phyloP scores from a whole-genome alignment of 176 grass and related monocot species.

The Oryza coarctata region DNA sequence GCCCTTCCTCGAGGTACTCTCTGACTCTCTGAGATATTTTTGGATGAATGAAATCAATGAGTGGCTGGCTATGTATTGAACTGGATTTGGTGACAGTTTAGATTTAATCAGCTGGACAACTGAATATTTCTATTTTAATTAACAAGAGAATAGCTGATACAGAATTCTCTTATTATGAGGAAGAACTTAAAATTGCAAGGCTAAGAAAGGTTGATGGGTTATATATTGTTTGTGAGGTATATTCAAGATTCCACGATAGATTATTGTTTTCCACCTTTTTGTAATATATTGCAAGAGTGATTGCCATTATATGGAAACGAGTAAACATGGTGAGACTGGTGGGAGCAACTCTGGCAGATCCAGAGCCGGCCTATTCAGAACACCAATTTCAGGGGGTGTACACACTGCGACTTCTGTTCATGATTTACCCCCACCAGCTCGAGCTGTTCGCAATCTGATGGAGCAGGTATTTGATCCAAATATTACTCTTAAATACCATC shows the following conservation, averaged over 20 bases:
- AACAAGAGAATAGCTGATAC: not conserved
- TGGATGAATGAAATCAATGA: constrained; percentile 1
- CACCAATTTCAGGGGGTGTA: constrained; percentile 77
- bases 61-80: not conserved
- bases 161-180: not conserved
- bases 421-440: constrained; percentile 77
- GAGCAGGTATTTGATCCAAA: constrained; percentile 52
- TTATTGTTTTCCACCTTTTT: constrained; percentile 27
- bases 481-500: not conserved
- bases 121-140: not conserved
- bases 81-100: not conserved
- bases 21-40: not conserved
- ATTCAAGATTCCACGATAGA: not conserved
- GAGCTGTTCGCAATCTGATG: constrained; percentile 86
- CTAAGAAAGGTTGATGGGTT: not conserved
- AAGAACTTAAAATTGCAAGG: not conserved
- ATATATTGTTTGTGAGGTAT: not conserved
- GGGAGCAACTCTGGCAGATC: constrained; percentile 45
- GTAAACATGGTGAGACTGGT: constrained; percentile 13
- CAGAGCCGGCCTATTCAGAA: constrained; percentile 70
- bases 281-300: constrained; percentile 39
- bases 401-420: constrained; percentile 73
- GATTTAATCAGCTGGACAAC: not conserved
- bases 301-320: constrained; percentile 14
- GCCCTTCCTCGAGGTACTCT: not conserved